Conservation (phyloP, 768 basidiomycete species). For the Xerocomellus amylosporus region DNA sequence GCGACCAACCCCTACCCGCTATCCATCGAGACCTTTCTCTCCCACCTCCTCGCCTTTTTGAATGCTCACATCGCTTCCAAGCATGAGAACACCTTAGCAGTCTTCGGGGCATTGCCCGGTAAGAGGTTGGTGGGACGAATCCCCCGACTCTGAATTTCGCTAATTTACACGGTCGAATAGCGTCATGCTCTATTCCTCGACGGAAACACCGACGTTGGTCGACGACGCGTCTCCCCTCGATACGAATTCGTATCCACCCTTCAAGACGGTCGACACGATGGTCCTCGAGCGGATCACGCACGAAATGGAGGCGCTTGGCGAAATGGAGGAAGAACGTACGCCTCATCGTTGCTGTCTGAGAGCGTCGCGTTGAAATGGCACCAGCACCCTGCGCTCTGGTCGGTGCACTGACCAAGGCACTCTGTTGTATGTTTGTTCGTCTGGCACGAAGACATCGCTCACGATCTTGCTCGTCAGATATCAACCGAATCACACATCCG, state of each 20-base stretch:
- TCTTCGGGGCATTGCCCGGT: constrained; percentile 85
- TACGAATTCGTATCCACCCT: constrained; percentile 81
- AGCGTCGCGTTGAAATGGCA: constrained; percentile 6
- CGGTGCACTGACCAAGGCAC: constrained; percentile 84
- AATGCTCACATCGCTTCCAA: constrained; percentile 90
- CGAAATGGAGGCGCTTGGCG: constrained; percentile 55
- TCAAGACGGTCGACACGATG: constrained; percentile 69
- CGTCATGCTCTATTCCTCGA: constrained; percentile 73
- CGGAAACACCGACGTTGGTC: constrained; percentile 39
- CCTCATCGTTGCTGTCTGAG: neutral
- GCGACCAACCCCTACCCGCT: constrained; percentile 51
- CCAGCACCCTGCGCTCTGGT: constrained; percentile 72
- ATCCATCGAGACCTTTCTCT: constrained; percentile 68
- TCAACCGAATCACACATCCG: constrained; percentile 53
- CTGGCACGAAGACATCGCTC: neutral
- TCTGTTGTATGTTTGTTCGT: constrained; percentile 65
- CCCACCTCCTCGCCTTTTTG: constrained; percentile 84
- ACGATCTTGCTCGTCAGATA: constrained; percentile 49
- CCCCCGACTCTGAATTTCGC: neutral
- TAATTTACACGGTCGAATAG: constrained; percentile 37
- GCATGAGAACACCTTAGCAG: constrained; percentile 89
- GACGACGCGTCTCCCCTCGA: constrained; percentile 47
- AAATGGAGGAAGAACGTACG: constrained; percentile 46
- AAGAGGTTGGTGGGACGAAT: constrained; percentile 58
- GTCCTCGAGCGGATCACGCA: constrained; percentile 59